Percentiles rank a stretch among this genome's conserved stretches.
These are phyloP conservation scores for Scalesia atractyloides DNA, from an alignment of 129 eudicot genomes.

Conservation along the genomic window DNA sequence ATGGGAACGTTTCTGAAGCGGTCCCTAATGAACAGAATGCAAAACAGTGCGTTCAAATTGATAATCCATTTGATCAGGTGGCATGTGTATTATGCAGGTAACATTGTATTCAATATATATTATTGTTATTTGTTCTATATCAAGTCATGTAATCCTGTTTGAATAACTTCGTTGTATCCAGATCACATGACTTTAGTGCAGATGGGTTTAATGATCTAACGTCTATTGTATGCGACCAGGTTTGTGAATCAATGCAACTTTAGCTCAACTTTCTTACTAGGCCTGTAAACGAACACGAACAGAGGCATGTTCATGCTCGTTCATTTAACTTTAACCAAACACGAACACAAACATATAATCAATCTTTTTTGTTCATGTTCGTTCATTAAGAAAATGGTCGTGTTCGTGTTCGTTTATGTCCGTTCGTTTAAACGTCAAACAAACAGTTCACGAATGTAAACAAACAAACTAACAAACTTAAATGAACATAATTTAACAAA, in stretches of 20 bases:
- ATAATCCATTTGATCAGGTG: constrained; percentile 42
- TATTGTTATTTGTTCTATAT: background rate
- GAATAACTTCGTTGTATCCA: constrained; percentile 33
- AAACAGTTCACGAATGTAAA: no score
- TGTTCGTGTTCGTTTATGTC: no score
- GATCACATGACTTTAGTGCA: constrained; percentile 60
- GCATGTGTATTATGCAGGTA: constrained; percentile 91
- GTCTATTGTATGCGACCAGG: constrained; percentile 90
- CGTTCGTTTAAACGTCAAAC: no score
- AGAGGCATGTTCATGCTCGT: no score
- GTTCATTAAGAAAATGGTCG: no score
- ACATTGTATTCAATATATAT: background rate
- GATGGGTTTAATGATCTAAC: constrained; percentile 70
- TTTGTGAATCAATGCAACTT: background rate
- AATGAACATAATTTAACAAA: no score
- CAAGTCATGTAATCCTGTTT: constrained; percentile 6
- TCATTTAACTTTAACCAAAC: no score
- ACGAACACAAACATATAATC: no score
- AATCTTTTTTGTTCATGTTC: no score
- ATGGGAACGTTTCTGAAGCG: background rate
- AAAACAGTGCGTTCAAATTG: constrained; percentile 62
- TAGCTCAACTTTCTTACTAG: background rate
- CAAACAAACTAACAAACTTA: no score
- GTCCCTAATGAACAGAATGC: constrained; percentile 49
- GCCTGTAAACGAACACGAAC: no score